Evolutionary conservation across 2,329 filamentous ascomycete genomes (phyloP).

Genomic region (Colletotrichum shisoi): DNA sequence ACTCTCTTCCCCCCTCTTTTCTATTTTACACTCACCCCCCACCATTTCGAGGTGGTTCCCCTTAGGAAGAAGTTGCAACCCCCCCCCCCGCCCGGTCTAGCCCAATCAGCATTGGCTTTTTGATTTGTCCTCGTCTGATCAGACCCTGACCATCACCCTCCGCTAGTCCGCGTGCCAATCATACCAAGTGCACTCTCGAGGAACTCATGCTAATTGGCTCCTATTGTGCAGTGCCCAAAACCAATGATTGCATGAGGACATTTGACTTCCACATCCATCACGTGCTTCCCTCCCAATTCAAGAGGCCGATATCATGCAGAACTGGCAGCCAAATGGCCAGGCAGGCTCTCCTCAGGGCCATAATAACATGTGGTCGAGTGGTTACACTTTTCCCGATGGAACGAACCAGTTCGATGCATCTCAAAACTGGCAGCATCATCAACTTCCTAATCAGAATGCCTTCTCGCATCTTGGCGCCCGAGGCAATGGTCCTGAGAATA

Average conservation of each 20-base stretch:
- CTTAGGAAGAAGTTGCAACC: slow-evolving; percentile 3
- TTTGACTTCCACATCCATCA: slow-evolving; percentile 25
- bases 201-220: slow-evolving; percentile 35
- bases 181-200: slow-evolving; percentile 7
- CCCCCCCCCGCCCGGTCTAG: slow-evolving; percentile 5
- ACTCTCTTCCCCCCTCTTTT: slow-evolving; percentile 3
- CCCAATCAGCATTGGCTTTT: slow-evolving; percentile 25
- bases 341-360: slow-evolving; percentile 34
- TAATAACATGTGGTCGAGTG: slow-evolving; percentile 37
- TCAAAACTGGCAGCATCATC: slow-evolving; percentile 51
- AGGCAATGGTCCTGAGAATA: slow-evolving; percentile 45
- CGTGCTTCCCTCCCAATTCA: slow-evolving; percentile 12
- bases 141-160: slow-evolving; percentile 1
- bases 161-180: slow-evolving; percentile 21
- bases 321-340: slow-evolving; percentile 40
- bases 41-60: slow-evolving; percentile 1
- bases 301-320: slow-evolving; percentile 35
- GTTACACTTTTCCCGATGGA: slow-evolving; percentile 31
- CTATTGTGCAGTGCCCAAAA: slow-evolving; percentile 31
- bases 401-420: slow-evolving; percentile 49
- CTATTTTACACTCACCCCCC: background rate
- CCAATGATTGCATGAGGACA: slow-evolving; percentile 34
- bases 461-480: slow-evolving; percentile 50
- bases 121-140: slow-evolving; percentile 25
- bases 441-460: slow-evolving; percentile 47